A percentile compares a stretch with the other conserved stretches of the same genome.
These are phyloP conservation scores for Clavispora asparagi DNA, from an alignment of 805 yeast genomes.

Conservation along the genomic window DNA sequence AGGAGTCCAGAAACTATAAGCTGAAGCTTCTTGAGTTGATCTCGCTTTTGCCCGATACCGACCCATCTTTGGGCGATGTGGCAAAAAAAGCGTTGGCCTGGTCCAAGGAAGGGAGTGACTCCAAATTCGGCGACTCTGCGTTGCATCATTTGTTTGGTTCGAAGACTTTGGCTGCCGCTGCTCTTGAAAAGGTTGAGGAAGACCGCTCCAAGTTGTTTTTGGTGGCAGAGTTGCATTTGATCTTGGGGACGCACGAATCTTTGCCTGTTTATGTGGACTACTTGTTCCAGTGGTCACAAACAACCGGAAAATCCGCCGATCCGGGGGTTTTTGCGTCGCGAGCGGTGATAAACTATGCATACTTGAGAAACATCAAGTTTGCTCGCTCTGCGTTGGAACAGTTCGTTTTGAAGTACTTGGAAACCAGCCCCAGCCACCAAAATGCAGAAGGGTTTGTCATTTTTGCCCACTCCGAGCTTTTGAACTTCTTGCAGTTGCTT, in stretches of 20 bases:
- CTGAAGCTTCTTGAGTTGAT: slow-evolving; percentile 45
- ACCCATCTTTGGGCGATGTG: slow-evolving; percentile 53
- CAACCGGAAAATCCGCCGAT: slow-evolving; percentile 13
- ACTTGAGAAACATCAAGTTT: slow-evolving; percentile 60
- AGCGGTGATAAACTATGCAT: slow-evolving; percentile 69
- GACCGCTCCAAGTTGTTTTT: slow-evolving; percentile 39
- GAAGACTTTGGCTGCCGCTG: slow-evolving; percentile 44
- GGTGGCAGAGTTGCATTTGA: slow-evolving; percentile 69
- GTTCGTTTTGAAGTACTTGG: slow-evolving; percentile 18
- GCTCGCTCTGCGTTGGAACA: slow-evolving; percentile 34
- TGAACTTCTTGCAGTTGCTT: slow-evolving; percentile 69
- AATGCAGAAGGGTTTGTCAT: slow-evolving; percentile 11
- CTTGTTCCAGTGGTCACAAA: slow-evolving; percentile 38
- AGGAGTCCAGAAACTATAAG: slow-evolving; percentile 33
- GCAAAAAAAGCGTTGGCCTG: slow-evolving; percentile 64
- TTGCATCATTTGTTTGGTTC: slow-evolving; percentile 71
- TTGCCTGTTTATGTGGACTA: slow-evolving; percentile 38
- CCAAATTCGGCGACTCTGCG: slow-evolving; percentile 66
- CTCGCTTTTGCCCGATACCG: slow-evolving; percentile 38
- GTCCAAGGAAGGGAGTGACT: slow-evolving; percentile 41
- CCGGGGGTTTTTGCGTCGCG: slow-evolving; percentile 41
- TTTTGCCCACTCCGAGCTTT: slow-evolving; percentile 38
- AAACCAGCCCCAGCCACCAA: slow-evolving; percentile 19
- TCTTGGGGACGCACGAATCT: slow-evolving; percentile 59
- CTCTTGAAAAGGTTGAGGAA: slow-evolving; percentile 18